phyloP scores from a whole-genome alignment of 495 filamentous ascomycete species.

The Chaetomium tenue region DNA sequence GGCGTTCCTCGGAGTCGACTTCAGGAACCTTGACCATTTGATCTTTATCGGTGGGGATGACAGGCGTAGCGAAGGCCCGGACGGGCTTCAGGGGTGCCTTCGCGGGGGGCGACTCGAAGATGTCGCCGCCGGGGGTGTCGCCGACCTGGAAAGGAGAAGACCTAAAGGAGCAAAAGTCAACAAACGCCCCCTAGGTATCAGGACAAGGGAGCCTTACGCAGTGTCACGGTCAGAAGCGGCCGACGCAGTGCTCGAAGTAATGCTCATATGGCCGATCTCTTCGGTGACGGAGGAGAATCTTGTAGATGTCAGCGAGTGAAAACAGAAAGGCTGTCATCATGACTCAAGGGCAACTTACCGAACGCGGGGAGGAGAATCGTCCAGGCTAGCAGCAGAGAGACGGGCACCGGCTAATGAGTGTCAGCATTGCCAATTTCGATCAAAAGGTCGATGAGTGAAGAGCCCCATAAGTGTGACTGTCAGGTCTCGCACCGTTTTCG shows the following conservation, averaged over 20 bases:
- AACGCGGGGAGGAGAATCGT: slow-evolving; percentile 8
- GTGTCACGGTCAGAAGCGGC: slow-evolving; percentile 3
- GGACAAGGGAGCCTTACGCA: neutral
- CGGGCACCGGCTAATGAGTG: slow-evolving; percentile 3
- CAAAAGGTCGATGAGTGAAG: too few relatives aligned
- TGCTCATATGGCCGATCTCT: slow-evolving; percentile 13
- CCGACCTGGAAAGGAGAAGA: slow-evolving; percentile 17
- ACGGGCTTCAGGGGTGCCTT: neutral
- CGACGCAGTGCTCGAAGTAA: slow-evolving; percentile 6
- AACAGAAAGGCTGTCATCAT: neutral
- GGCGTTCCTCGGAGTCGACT: neutral
- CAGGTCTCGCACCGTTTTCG: neutral
- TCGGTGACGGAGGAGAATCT: slow-evolving; percentile 16
- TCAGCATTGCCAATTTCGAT: neutral
- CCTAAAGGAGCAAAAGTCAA: neutral
- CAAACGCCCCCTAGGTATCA: neutral
- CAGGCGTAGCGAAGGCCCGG: neutral
- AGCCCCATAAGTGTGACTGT: neutral
- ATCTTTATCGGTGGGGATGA: neutral
- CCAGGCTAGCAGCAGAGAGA: slow-evolving; percentile 1
- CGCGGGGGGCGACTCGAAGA: slow-evolving; percentile 2
- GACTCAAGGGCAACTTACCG: slow-evolving; percentile 5
- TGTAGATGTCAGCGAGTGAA: neutral
- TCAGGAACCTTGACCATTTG: neutral
- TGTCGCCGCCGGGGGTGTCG: neutral